These are phyloP conservation scores for Lagenaria siceraria DNA, from an alignment of 306 rosid species.

Conservation along the genomic window DNA sequence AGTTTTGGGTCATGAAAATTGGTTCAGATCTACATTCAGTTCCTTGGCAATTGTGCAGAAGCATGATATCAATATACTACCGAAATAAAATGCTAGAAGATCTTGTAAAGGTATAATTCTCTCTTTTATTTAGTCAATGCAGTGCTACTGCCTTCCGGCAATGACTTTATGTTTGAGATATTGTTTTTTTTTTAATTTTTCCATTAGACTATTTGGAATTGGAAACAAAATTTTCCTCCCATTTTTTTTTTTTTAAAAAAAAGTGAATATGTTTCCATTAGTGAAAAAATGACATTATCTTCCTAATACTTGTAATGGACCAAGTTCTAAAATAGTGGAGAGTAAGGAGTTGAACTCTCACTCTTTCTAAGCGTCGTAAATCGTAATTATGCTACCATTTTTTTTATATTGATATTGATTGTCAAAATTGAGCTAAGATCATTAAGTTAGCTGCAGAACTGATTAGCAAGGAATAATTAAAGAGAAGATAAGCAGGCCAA, in stretches of 20 bases:
- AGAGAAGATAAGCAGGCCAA: neutral
- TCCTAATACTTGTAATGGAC: neutral
- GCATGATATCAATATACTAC: constrained; percentile 65
- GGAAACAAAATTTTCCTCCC: neutral
- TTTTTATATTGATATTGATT: too few species aligned
- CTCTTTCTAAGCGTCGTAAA: neutral
- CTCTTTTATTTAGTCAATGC: neutral
- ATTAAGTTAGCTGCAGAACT: neutral
- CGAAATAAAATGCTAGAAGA: constrained; percentile 63
- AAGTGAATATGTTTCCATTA: neutral
- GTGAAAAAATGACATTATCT: neutral
- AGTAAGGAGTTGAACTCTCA: neutral
- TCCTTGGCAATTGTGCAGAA: constrained; percentile 84
- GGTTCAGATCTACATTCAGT: constrained; percentile 78
- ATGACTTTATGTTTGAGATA: neutral
- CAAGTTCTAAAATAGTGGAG: neutral
- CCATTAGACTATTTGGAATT: neutral
- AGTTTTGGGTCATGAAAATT: constrained; percentile 73
- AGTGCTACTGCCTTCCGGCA: constrained; percentile 4
- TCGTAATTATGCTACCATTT: neutral
- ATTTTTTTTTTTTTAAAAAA: neutral
- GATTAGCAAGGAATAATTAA: neutral
- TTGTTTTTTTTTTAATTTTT: neutral
- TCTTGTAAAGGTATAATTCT: constrained; percentile 43
- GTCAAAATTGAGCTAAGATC: too few species aligned